Evolutionary conservation across 2,329 filamentous ascomycete species (phyloP).

Genomic region (Raffaelea ambrosiae): DNA sequence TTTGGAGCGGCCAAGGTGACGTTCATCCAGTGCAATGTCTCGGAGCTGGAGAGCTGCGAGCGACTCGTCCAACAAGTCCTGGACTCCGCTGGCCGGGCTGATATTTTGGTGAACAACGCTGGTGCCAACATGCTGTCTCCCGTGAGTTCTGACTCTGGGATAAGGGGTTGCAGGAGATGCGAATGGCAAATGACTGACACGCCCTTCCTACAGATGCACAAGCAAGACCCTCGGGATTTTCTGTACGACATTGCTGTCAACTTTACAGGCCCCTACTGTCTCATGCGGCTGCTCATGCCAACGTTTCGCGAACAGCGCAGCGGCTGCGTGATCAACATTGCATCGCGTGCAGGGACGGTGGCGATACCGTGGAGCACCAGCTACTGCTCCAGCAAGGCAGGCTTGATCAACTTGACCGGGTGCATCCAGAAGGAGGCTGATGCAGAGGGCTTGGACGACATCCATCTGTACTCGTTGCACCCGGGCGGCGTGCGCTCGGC

Average conservation of each 20-base stretch:
- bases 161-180: no score
- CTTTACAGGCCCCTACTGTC: constrained; percentile 21
- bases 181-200: not conserved
- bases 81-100: constrained; percentile 12
- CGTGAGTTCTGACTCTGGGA: constrained; percentile 9
- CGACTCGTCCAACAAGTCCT: constrained; percentile 14
- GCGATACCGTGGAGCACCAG: constrained; percentile 20
- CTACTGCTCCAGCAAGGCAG: constrained; percentile 23
- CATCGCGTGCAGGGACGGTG: constrained; percentile 21
- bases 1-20: constrained; percentile 15
- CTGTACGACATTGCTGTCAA: constrained; percentile 20
- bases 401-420: constrained; percentile 22
- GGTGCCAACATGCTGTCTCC: constrained; percentile 20
- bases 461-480: constrained; percentile 22
- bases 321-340: constrained; percentile 22
- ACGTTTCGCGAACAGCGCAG: constrained; percentile 16
- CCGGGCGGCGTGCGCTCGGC: constrained; percentile 21
- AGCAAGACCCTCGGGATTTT: constrained; percentile 17
- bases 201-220: constrained; percentile 13
- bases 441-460: constrained; percentile 17
- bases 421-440: constrained; percentile 22
- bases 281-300: constrained; percentile 20
- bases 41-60: constrained; percentile 17
- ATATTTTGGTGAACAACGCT: constrained; percentile 22
- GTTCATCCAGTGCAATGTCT: constrained; percentile 18